Evolutionary conservation across 2,329 filamentous ascomycete species (phyloP), one percentile per base, ranked within the genome.

Genomic region (Arthrinium puccinioides): DNA sequence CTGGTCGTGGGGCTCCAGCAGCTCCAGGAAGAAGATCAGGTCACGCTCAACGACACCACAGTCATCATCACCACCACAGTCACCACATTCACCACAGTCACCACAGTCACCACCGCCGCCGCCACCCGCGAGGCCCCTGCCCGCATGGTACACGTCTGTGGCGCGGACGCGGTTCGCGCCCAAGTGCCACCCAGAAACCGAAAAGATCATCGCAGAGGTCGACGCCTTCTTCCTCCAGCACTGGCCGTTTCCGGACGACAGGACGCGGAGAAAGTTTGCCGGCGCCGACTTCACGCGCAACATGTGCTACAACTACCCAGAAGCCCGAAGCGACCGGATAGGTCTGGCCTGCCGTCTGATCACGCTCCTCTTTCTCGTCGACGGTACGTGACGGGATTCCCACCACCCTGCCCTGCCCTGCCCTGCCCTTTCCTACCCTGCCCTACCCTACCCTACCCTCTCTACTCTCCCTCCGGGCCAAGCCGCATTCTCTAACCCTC

Each of bases 351-450:
- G 62, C 43, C 46, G 51, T 4, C 49, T 70, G 1, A 39, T 66
- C 6, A 63, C 63, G 1, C 20, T 66, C 2, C 43, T 65, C 2
- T 69, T 69, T 37, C 40, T 69, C 1, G 54, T 67, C 20, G 64
- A 69, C 44, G 65, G 63, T 64, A 49, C 37, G 55, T 38, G 32
- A 24, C 36, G 3, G 14, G n/a, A 13, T 16, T n/a, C 16, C 15
- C 6, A 2, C 7, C 15, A 2, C 15, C 32, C 24, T 26, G 24
- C 30, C 31, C 30, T n/a, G n/a, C n/a, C n/a, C n/a, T n/a, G n/a
- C 32, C 30, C 37, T 3, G 25, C 25, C 25, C 25, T 5, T 27
- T 27, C 8, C 14, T 25, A 11, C 8, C 24, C 24, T 26, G 24
- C n/a, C n/a, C n/a, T n/a, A n/a, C n/a, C n/a, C n/a, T n/a, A n/a